phyloP scores from a whole-genome alignment of 129 eudicot genomes.

The Flaveria trinervia region DNA sequence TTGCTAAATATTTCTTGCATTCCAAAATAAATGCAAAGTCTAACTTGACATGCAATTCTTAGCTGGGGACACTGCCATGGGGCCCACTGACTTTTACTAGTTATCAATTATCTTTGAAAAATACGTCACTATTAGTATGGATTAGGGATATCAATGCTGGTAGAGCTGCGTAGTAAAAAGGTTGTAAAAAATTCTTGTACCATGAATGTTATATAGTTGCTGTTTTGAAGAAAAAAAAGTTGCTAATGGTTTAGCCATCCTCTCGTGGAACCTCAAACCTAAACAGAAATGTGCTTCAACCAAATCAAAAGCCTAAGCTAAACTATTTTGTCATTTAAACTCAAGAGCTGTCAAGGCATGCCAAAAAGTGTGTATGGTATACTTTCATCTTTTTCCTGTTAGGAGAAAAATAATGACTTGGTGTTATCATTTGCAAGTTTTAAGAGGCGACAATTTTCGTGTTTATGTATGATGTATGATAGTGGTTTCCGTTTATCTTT shows the following conservation, averaged over 20 bases:
- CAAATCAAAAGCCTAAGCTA: neutral
- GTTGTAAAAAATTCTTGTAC: neutral
- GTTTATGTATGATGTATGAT: neutral
- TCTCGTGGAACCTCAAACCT: neutral
- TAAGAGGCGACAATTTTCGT: neutral
- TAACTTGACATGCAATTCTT: neutral
- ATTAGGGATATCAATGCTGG: neutral
- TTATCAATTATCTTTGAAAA: neutral
- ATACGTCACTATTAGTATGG: neutral
- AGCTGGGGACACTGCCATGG: neutral
- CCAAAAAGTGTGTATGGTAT: neutral
- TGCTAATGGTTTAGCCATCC: neutral
- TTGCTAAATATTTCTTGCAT: conserved; percentile 7
- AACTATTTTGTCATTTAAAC: neutral
- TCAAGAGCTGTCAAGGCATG: neutral
- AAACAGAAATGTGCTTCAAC: neutral
- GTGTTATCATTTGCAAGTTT: neutral
- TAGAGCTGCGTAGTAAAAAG: neutral
- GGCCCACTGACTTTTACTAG: neutral
- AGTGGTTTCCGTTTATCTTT: neutral
- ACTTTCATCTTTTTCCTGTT: neutral
- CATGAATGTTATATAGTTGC: neutral
- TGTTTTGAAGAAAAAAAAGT: neutral
- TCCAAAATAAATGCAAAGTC: neutral
- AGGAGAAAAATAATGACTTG: neutral